phyloP scores from a whole-genome alignment of 805 yeast genomes.

The Candida insectalens region DNA sequence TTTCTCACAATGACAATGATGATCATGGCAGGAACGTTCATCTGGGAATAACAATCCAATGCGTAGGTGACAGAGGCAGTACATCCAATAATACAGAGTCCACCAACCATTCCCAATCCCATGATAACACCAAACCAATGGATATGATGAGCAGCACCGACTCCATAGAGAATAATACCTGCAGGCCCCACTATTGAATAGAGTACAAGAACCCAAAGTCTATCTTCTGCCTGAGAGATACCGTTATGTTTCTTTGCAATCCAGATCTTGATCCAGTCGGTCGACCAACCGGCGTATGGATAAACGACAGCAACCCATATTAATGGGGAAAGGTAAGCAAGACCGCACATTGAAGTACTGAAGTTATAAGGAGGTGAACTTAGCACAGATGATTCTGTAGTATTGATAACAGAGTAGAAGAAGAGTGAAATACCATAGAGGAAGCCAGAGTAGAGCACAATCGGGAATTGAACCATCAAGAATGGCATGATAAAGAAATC shows the following conservation, averaged over 20 bases:
- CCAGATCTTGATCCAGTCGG: constrained; percentile 39
- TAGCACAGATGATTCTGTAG: constrained; percentile 36
- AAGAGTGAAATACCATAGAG: constrained; percentile 38
- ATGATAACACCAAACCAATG: constrained; percentile 47
- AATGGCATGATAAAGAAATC: constrained; percentile 27
- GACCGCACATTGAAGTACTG: constrained; percentile 34
- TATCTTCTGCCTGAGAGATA: constrained; percentile 43
- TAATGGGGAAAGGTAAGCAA: constrained; percentile 43
- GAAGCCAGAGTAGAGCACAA: constrained; percentile 50
- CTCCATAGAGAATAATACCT: constrained; percentile 52
- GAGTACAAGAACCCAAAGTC: constrained; percentile 41
- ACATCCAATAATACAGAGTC: constrained; percentile 43
- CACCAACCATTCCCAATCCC: constrained; percentile 49
- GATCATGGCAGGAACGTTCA: constrained; percentile 44
- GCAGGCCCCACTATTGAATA: constrained; percentile 42
- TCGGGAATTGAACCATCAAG: constrained; percentile 35
- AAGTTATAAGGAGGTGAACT: constrained; percentile 43
- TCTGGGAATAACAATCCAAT: constrained; percentile 45
- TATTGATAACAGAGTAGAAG: constrained; percentile 40
- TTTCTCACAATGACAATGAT: constrained; percentile 50
- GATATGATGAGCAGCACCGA: constrained; percentile 44
- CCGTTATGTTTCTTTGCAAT: constrained; percentile 42
- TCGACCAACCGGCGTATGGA: constrained; percentile 37
- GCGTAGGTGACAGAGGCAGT: constrained; percentile 42
- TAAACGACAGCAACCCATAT: constrained; percentile 34